Percentiles rank a stretch among this genome's conserved stretches.
Conservation (phyloP, 768 basidiomycete species). For the Agrocybe pediades region DNA sequence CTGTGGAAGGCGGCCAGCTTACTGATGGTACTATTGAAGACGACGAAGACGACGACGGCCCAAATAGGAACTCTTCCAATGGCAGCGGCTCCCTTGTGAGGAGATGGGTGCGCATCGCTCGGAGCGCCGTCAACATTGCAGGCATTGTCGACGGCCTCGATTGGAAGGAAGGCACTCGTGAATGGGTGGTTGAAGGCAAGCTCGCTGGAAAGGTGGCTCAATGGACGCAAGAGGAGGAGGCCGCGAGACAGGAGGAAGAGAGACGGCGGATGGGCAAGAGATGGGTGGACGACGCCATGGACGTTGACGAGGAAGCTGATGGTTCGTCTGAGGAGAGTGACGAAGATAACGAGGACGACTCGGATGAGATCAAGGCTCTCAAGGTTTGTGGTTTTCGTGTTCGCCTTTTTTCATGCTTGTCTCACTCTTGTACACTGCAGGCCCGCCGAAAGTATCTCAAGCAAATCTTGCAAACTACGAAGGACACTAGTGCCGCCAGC, state of each 20-base stretch:
- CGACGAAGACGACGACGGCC: conserved; percentile 58
- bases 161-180: conserved; percentile 59
- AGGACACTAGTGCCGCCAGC: conserved; percentile 26
- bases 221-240: conserved; percentile 73
- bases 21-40: conserved; percentile 86
- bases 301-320: conserved; percentile 59
- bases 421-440: conserved; percentile 34
- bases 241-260: conserved; percentile 72
- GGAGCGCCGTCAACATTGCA: conserved; percentile 69
- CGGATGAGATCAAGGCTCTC: conserved; percentile 74
- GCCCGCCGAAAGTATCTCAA: conserved; percentile 76
- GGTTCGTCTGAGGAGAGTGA: conserved; percentile 47
- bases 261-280: conserved; percentile 58
- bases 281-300: conserved; percentile 72
- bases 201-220: conserved; percentile 66
- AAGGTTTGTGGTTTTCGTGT: conserved; percentile 53
- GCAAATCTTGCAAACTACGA: conserved; percentile 56
- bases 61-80: conserved; percentile 19
- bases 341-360: conserved; percentile 66
- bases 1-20: conserved; percentile 53
- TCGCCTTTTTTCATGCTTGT: conserved; percentile 14
- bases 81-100: conserved; percentile 42
- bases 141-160: conserved; percentile 75
- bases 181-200: conserved; percentile 65
- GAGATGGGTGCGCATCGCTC: conserved; percentile 77